phyloP scores from a whole-genome alignment of 768 basidiomycete genomes.

The Suillus bovinus region DNA sequence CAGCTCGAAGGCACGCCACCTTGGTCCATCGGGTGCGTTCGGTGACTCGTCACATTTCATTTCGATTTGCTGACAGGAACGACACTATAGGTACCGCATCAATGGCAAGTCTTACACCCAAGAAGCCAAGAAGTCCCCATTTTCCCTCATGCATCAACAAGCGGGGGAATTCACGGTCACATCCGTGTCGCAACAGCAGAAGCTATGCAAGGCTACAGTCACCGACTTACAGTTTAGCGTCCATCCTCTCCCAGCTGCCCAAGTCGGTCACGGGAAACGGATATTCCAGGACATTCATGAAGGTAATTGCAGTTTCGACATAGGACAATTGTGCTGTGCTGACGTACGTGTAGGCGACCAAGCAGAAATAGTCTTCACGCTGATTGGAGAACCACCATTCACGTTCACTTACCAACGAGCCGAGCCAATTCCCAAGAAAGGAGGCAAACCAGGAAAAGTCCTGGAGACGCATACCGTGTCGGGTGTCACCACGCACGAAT shows the following conservation, averaged over 20 bases:
- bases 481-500: slow-evolving; percentile 68
- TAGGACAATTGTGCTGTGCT: not conserved
- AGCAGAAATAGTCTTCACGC: slow-evolving; percentile 89
- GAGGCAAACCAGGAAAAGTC: slow-evolving; percentile 71
- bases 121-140: slow-evolving; percentile 77
- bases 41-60: slow-evolving; percentile 6
- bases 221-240: slow-evolving; percentile 73
- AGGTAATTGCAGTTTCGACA: slow-evolving; percentile 42
- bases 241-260: slow-evolving; percentile 84
- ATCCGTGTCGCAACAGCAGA: slow-evolving; percentile 90
- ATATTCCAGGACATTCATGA: slow-evolving; percentile 88
- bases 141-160: slow-evolving; percentile 81
- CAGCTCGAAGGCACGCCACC: slow-evolving; percentile 92
- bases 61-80: slow-evolving; percentile 11
- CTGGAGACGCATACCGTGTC: slow-evolving; percentile 91
- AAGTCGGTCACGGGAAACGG: slow-evolving; percentile 82
- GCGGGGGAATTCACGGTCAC: slow-evolving; percentile 83
- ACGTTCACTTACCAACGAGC: slow-evolving; percentile 93
- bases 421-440: slow-evolving; percentile 67
- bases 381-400: slow-evolving; percentile 92
- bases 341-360: slow-evolving; percentile 64
- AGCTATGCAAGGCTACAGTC: slow-evolving; percentile 84
- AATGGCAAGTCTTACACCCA: slow-evolving; percentile 74
- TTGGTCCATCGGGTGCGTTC: slow-evolving; percentile 79
- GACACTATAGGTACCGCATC: slow-evolving; percentile 65